These are phyloP conservation scores for Coemansia sp. DNA, from an alignment of 192 early-diverging fungal species.

Conservation along the genomic window DNA sequence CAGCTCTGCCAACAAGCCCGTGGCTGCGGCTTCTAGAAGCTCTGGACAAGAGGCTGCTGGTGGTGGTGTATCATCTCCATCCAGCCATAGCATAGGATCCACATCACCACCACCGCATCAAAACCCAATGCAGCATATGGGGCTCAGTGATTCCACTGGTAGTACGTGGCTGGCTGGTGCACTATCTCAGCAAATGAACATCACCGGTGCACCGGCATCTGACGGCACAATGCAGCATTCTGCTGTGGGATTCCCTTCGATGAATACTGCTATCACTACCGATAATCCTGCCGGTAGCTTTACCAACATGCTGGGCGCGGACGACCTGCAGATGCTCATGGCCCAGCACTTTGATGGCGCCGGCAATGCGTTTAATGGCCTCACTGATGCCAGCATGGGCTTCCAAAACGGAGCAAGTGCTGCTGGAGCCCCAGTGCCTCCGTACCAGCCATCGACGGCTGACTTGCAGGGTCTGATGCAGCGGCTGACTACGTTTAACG, in stretches of 20 bases:
- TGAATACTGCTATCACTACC: not conserved
- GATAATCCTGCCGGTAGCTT: not conserved
- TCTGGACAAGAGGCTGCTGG: not conserved
- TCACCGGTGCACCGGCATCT: constrained; percentile 1
- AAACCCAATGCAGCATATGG: no score
- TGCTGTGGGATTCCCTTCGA: not conserved
- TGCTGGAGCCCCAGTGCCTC: not conserved
- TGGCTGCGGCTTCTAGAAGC: not conserved
- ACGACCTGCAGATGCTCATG: constrained; percentile 3
- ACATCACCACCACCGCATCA: no score
- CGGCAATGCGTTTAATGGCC: not conserved
- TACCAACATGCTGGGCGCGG: not conserved
- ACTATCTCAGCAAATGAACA: constrained; percentile 2
- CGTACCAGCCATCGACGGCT: constrained; percentile 5
- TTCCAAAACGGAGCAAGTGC: no score
- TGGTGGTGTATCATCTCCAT: not conserved
- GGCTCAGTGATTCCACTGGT: not conserved
- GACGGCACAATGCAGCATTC: not conserved
- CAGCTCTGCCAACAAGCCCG: no score
- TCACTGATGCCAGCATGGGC: not conserved
- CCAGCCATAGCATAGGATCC: not conserved
- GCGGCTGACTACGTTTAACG: constrained; percentile 12
- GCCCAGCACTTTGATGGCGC: not conserved
- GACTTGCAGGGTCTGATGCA: constrained; percentile 14
- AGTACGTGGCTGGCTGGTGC: not conserved